phyloP scores from a whole-genome alignment of 805 yeast genomes.

The Saturnispora gosingensis region DNA sequence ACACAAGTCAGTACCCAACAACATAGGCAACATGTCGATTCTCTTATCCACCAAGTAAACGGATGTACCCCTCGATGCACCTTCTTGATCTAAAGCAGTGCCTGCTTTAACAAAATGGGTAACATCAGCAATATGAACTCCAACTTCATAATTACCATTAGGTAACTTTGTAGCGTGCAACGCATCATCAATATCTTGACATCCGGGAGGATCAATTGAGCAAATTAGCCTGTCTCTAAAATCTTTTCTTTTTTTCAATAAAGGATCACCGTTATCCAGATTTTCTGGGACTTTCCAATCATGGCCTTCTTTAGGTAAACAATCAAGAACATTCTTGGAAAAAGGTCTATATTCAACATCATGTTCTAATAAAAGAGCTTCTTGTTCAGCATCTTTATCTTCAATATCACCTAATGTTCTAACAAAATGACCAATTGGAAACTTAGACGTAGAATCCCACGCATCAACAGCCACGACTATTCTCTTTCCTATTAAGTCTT shows the following conservation, averaged over 20 bases:
- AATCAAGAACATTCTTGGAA: constrained; percentile 80
- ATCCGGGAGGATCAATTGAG: constrained; percentile 94
- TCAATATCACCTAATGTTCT: constrained; percentile 85
- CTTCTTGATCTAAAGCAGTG: constrained; percentile 89
- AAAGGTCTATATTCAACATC: constrained; percentile 96
- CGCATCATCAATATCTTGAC: constrained; percentile 99
- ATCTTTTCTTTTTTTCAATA: constrained; percentile 62
- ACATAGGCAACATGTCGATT: constrained; percentile 95
- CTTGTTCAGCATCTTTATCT: constrained; percentile 91
- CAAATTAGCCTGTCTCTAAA: constrained; percentile 84
- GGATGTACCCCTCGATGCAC: constrained; percentile 95
- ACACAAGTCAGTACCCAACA: constrained; percentile 91
- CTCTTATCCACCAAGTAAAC: constrained; percentile 96
- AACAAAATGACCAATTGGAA: constrained; percentile 93
- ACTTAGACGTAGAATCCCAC: constrained; percentile 78
- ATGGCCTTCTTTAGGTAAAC: constrained; percentile 90
- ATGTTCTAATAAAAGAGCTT: constrained; percentile 85
- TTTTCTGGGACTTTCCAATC: constrained; percentile 82
- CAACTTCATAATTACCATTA: constrained; percentile 93
- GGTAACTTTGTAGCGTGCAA: constrained; percentile 77
- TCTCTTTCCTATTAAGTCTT: constrained; percentile 76
- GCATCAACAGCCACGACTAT: constrained; percentile 87
- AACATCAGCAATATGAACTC: constrained; percentile 98
- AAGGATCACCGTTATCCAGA: constrained; percentile 43
- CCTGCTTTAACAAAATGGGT: constrained; percentile 93